Base-by-base conservation (phyloP, 768 basidiomycete species). In the Leccinum longicurvipes region DNA sequence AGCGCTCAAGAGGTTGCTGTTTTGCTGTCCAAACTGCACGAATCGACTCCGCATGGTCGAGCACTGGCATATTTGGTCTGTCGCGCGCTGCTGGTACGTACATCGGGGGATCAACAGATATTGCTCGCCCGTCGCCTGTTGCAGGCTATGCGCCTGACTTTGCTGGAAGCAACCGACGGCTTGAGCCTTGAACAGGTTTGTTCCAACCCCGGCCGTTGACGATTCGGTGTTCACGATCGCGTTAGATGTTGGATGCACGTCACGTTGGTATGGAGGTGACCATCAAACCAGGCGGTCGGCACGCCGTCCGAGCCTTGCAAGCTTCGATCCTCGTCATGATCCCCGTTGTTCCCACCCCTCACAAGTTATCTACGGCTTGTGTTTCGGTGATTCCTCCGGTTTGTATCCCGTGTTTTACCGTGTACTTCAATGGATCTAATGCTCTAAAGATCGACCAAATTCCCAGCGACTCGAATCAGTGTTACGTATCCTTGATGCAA, bases 401-500 rank as follows among this genome's bases (percentile, higher is more conserved):
- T 57, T 36, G 76, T 61, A 19, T 4, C 12, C 27, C 21, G 15
- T 41, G 1, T 31, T 27, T 29, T 32, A 25, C 3, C 8, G 2
- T 50, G 4, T 27, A 12, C 17, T 27, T 55, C 42, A 36, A 17
- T 6, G 36, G 9, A 25, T 50, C 27, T 52, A n/a, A 57, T 54
- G 58, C n/a, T 47, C 46, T 60, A 63, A 68, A 60, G 54, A 46
- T 8, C 31, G 50, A 58, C 48, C 50, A 60, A 42, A 53, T 50
- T 50, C 50, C 57, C 3, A 45, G 27, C 4, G 64, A 65, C 29
- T 19, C 58, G 31, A 71, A 73, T 14, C 58, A 70, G 19, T 72
- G 68, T 25, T 92, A 86, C 63, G 77, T 86, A 23, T 63, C 69
- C n/a, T 76, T 93, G 54, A 79, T 85, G 72, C 80, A 84, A 28